Base-by-base conservation (phyloP, 768 basidiomycete genomes). In the Xanthoconium stramineum region DNA sequence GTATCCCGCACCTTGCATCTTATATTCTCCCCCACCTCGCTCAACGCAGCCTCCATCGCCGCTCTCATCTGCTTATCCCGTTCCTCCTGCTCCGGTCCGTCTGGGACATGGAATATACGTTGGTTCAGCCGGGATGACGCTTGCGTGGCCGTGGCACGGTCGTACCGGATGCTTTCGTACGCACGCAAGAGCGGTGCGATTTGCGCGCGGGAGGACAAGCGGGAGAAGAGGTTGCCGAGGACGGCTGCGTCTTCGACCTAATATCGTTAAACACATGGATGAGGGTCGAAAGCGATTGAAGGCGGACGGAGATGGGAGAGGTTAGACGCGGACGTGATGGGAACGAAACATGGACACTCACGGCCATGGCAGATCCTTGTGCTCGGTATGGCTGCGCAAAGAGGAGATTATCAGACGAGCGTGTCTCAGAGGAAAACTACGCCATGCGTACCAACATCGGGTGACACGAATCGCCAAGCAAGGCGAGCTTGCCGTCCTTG, bases 401-500 rank as follows among this genome's bases (percentile, higher is more conserved):
- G n/a, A 15, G 44, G 29, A 24, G 28, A 10, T 56, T 13, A 59
- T 24, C 39, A 47, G 57, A 9, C 8, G 37, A 47, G 14, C 3
- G n/a, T 38, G 5, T 30, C 38, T 33, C 13, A 1, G 15, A 13
- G 6, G 15, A 11, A 33, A 44, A 17, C 5, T 0, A 28, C 5
- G 20, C 28, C 3, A 7, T 36, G 29, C 72, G 38, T 49, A 73
- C 70, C 30, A 82, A 70, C 79, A 83, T 83, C 2, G 83, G 78
- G 64, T 84, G 83, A 46, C 81, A 82, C 0, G 82, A 75, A 60
- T 84, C 83, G 2, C 83, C 83, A 0, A 84, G 69, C 15, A 84
- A 65, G 5, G 68, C 75, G 2, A 83, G 69, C 28, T 68, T 76
- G 3, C 75, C 76, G 17, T 68, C 67, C 36, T 60, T 59, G 64